Percentiles rank a stretch among this genome's conserved stretches.
Evolutionary conservation across 768 basidiomycete genomes (phyloP).

Genomic region (Lentinula guzmanii): DNA sequence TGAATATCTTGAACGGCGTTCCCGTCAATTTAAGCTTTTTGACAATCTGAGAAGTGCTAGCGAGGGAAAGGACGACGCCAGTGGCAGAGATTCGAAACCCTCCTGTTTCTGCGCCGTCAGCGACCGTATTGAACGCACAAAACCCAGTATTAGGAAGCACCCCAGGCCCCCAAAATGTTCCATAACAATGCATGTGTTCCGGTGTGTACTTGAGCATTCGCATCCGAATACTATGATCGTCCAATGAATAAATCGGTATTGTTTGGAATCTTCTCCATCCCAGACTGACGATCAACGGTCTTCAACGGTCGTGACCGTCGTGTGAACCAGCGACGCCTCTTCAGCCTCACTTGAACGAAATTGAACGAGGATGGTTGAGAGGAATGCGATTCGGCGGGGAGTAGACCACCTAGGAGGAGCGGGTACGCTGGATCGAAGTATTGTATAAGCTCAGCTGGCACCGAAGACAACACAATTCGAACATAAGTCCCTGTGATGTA

Average conservation of each 20-base stretch:
- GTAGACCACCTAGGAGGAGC: constrained; percentile 86
- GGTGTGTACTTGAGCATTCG: constrained; percentile 99
- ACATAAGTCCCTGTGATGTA: no score
- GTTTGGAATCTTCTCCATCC: constrained; percentile 98
- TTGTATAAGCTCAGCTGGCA: constrained; percentile 89
- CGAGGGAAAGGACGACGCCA: constrained; percentile 91
- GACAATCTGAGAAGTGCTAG: constrained; percentile 74
- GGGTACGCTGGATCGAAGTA: constrained; percentile 91
- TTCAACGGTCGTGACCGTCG: constrained; percentile 84
- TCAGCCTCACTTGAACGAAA: constrained; percentile 91
- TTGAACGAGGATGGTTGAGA: constrained; percentile 47
- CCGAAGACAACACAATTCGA: constrained; percentile 77
- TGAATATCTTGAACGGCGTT: constrained; percentile 94
- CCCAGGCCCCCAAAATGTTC: constrained; percentile 94
- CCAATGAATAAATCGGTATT: constrained; percentile 91
- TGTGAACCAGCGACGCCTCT: constrained; percentile 91
- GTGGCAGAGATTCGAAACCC: constrained; percentile 91
- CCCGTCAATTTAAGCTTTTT: constrained; percentile 98
- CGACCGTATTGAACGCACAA: constrained; percentile 90
- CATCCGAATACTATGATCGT: constrained; percentile 97
- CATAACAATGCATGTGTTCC: constrained; percentile 99
- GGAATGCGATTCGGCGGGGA: constrained; percentile 75
- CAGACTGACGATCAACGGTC: constrained; percentile 92
- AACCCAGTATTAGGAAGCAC: constrained; percentile 92
- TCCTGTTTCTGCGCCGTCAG: constrained; percentile 29